phyloP scores from a whole-genome alignment of 768 basidiomycete genomes.

The Imleria badia region DNA sequence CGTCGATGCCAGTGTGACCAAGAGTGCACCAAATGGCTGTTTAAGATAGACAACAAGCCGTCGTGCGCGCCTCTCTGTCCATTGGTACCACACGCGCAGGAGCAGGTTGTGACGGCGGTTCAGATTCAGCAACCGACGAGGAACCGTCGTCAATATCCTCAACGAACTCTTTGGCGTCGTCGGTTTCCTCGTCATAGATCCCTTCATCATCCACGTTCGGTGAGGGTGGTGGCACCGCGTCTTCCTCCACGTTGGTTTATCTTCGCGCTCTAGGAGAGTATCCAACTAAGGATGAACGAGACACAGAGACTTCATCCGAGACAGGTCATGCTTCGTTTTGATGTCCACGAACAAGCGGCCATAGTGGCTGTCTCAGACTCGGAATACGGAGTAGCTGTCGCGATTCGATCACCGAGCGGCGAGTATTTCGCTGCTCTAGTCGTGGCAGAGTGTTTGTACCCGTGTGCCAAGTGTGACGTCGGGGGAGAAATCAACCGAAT shows the following conservation, averaged over 20 bases:
- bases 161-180: too few relatives aligned
- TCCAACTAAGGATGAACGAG: conserved; percentile 4
- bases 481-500: neutral
- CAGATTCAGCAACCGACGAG: neutral
- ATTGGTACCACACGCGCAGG: neutral
- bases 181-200: neutral
- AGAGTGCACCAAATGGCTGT: conserved; percentile 1
- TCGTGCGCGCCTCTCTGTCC: neutral
- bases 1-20: neutral
- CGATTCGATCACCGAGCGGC: too few relatives aligned
- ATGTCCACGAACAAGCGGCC: neutral
- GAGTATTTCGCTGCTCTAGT: too few relatives aligned
- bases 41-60: neutral
- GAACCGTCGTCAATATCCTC: too few relatives aligned
- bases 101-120: too few relatives aligned
- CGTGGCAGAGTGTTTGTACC: too few relatives aligned
- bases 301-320: neutral
- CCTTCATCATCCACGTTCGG: neutral
- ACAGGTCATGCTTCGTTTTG: neutral
- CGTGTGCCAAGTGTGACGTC: too few relatives aligned
- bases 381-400: too few relatives aligned
- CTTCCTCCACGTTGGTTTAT: neutral
- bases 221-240: neutral
- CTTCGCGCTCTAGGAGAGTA: neutral
- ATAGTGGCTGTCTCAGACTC: too few relatives aligned